Base-by-base conservation (phyloP, 2,329 filamentous ascomycete genomes). In the Juglanconis oblonga region DNA sequence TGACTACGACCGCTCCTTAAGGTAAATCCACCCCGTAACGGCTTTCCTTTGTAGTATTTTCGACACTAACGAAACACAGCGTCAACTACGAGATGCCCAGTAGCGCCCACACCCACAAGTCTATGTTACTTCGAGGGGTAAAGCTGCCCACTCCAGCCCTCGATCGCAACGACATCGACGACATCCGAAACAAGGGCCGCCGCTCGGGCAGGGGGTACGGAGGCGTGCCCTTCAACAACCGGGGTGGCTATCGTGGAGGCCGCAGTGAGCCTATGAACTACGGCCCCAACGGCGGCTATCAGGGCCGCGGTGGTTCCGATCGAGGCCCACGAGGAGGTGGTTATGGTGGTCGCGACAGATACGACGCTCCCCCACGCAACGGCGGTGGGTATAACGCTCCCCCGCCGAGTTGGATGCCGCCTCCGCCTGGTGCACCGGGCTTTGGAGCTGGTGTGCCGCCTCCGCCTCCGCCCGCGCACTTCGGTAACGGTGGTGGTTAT, bases 81-180 rank as follows among this genome's bases (percentile, higher is more conserved):
- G 92, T 98, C 10, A 80, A 90, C 69, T 99, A 96, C 71, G 86
- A 92, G 49, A 89, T 97, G 76, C 93, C 94, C 0, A 80, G 82
- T 45, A 86, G 85, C 17, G 80, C 79, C 9, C 84, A 91, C 67
- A 79, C 86, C 4, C 95, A 99, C 76, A 97, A 97, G 72, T 97
- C 93, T 5, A 96, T 97, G 90, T 83, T 99, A 13, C 81, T 99
- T 40, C 88, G 92, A 3, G 95, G 95, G 11, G 87, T 93, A 44
- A 87, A 88, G 67, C 81, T 93, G 59, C 86, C 90, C 4, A 76
- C 82, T 2, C 86, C 91, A 1, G 88, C 86, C 9, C 83, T 99
- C 1, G 89, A 90, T 59, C 82, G 85, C 38, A 84, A 83, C 61
- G 93, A 97, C 69, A 86, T 94, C 57, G 88, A 93, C 64, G 81